Base-by-base conservation (phyloP, 768 basidiomycete genomes). In the Naganishia friedmannii region DNA sequence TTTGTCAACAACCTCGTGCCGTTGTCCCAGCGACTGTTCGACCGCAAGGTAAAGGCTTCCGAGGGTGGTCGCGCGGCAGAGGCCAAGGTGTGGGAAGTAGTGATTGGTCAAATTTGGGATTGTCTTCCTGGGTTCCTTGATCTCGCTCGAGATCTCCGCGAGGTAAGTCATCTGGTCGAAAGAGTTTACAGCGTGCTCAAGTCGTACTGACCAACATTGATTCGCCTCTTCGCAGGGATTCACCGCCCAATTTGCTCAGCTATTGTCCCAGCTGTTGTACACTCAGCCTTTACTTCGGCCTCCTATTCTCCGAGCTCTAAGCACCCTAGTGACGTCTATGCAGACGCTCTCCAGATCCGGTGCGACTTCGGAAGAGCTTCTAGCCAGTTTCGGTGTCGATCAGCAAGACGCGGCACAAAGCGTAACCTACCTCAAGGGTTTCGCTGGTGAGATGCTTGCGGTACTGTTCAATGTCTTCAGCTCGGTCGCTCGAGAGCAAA, bases 381-480 rank as follows among this genome's bases (percentile, higher is more conserved):
- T 74, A 2, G 77, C 80, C 60, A 81, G 81, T 28, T 84, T 85
- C 67, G 83, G 82, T 12, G 82, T 91, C 53, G 84, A 89, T 12
- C 82, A 83, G 19, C 84, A 84, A 48, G 86, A 87, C 75, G 92
- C 90, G 2, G 75, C 82, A 37, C 83, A 83, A 54, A 93, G 93
- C 74, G 73, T 97, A 31, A 83, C 79, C 0, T 90, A 90, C 80
- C 83, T 98, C 67, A 86, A 86, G 51, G 85, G 84, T 0, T 90
- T 97, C 77, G 89, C 80, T 0, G 90, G 93, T 78, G 96, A 92
- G 76, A 94, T 96, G 90, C 86, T 98, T 39, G 89, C 92, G 0
- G 93, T 98, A 5, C 84, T 96, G 54, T 93, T 98, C 84, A 99
- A 99, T 78, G 89, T 99, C n/a, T 98, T 95, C 81, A 86, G 90